These are phyloP conservation scores for Acacia crassicarpa DNA, from an alignment of 306 rosid genomes.

Conservation along the genomic window DNA sequence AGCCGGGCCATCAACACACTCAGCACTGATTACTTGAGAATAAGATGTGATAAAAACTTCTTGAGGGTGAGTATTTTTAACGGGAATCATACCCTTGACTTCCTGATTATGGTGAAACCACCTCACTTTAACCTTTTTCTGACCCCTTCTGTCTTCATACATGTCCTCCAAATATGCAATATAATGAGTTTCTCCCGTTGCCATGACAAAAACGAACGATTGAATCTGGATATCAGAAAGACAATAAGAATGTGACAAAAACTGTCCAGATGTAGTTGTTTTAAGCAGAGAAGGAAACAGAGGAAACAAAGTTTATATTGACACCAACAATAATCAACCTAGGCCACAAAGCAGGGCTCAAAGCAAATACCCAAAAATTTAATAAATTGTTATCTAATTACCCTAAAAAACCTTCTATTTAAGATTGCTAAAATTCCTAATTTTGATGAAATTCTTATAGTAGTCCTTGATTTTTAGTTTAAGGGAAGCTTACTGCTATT, in stretches of 20 bases:
- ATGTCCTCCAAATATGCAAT: conserved; percentile 94
- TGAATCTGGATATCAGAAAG: conserved; percentile 64
- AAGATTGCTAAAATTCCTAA: background rate
- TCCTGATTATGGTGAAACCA: conserved; percentile 98
- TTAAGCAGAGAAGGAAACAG: background rate
- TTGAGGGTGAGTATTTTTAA: conserved; percentile 83
- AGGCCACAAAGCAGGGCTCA: background rate
- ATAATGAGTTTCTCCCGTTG: conserved; percentile 85
- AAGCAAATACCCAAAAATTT: background rate
- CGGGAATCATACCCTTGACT: conserved; percentile 73
- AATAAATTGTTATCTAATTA: too few relatives aligned
- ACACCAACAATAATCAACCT: background rate
- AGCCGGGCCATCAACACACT: conserved; percentile 95
- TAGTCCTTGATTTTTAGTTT: background rate
- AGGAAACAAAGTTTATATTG: background rate
- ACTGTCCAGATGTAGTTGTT: background rate
- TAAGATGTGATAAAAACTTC: conserved; percentile 93
- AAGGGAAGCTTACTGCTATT: conserved; percentile 61
- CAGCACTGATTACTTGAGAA: conserved; percentile 94
- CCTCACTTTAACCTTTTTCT: conserved; percentile 90
- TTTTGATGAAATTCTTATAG: background rate
- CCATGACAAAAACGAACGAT: conserved; percentile 96
- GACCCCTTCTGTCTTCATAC: conserved; percentile 97
- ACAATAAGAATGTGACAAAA: conserved; percentile 20
- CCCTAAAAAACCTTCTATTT: background rate